Evolutionary conservation across 106 monocot species (phyloP).

Genomic region (Acorus gramineus): DNA sequence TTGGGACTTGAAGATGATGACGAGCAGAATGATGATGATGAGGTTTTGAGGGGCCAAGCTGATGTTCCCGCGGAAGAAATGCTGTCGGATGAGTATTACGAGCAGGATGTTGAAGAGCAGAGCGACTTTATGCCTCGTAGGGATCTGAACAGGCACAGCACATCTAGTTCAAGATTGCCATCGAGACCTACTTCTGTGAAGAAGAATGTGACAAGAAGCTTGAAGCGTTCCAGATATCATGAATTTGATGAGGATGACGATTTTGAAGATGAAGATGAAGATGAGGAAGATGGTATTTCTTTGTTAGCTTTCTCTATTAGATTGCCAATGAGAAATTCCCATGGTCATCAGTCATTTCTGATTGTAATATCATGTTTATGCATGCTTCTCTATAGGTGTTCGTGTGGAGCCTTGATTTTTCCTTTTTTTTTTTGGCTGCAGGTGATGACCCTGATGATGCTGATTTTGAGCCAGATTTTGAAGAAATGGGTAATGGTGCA

Average conservation of each 20-base stretch:
- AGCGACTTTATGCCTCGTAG: slow-evolving; percentile 62
- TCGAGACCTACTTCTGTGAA: slow-evolving; percentile 21
- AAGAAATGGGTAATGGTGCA: slow-evolving; percentile 31
- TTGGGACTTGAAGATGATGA: slow-evolving; percentile 16
- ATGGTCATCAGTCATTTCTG: neutral
- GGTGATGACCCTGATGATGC: slow-evolving; percentile 98
- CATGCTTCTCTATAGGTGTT: neutral
- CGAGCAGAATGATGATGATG: slow-evolving; percentile 27
- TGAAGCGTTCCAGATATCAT: slow-evolving; percentile 34
- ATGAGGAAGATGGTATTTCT: slow-evolving; percentile 39
- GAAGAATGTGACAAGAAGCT: slow-evolving; percentile 30
- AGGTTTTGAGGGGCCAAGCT: slow-evolving; percentile 33
- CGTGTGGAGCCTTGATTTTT: neutral
- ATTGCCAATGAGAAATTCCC: neutral
- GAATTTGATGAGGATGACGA: slow-evolving; percentile 70
- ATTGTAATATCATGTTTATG: neutral
- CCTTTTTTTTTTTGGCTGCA: slow-evolving; percentile 18
- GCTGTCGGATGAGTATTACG: slow-evolving; percentile 99
- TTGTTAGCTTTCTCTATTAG: neutral
- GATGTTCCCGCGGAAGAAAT: slow-evolving; percentile 84
- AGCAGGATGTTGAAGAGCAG: slow-evolving; percentile 85
- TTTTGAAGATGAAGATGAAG: slow-evolving; percentile 53
- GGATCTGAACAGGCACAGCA: slow-evolving; percentile 34
- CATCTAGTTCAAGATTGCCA: slow-evolving; percentile 40
- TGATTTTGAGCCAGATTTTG: slow-evolving; percentile 92